Conservation (phyloP, 805 yeast species). For the Kluyveromyces siamensis region DNA sequence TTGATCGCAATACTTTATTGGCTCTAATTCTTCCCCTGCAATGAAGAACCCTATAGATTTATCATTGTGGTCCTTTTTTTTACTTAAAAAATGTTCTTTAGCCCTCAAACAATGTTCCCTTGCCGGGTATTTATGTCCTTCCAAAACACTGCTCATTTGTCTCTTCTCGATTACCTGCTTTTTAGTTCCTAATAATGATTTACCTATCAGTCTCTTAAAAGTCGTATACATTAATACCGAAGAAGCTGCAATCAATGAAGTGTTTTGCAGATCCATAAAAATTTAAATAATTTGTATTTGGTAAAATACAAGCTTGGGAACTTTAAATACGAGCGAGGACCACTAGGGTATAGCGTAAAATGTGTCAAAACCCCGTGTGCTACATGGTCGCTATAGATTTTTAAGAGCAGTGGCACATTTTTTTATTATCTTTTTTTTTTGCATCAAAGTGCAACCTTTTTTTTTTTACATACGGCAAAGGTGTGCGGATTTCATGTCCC, state of each 20-base stretch:
- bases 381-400: not conserved
- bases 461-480: not conserved
- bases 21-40: slow-evolving; percentile 50
- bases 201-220: not conserved
- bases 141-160: slow-evolving; percentile 1
- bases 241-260: not conserved
- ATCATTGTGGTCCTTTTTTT: slow-evolving; percentile 16
- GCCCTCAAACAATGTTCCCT: slow-evolving; percentile 61
- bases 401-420: not conserved
- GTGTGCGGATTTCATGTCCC: not conserved
- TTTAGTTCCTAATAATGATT: not conserved
- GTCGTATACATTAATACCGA: slow-evolving; percentile 2
- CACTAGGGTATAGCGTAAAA: too few species aligned
- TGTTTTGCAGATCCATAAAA: not conserved
- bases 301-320: not conserved
- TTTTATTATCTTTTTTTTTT: not conserved
- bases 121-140: slow-evolving; percentile 63
- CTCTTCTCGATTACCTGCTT: not conserved
- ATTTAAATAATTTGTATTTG: too few species aligned
- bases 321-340: not conserved
- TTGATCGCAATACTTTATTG: slow-evolving; percentile 73
- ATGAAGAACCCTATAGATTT: slow-evolving; percentile 38
- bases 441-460: not conserved
- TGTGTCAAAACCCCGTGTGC: not conserved
- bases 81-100: slow-evolving; percentile 29